Percentiles rank a stretch among this genome's conserved stretches.
Evolutionary conservation across 1,284 basidiomycete genomes (phyloP).

Genomic region (Meira miltonrushii): DNA sequence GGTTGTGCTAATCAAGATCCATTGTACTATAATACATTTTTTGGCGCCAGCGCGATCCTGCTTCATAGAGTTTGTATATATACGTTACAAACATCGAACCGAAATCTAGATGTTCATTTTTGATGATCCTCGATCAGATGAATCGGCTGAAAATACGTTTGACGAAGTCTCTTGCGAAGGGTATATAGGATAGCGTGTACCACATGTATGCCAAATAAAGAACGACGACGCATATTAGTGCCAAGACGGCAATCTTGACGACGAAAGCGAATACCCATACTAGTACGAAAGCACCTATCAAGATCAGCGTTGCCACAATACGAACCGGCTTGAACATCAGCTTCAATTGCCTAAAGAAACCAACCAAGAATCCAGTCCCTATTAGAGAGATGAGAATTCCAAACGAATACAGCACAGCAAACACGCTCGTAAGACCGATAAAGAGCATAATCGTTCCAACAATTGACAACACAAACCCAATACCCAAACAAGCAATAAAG

Average conservation of each 20-base stretch:
- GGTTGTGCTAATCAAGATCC: too few relatives aligned
- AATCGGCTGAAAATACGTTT: too few relatives aligned
- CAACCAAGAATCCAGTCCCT: conserved; percentile 55
- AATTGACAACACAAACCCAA: conserved; percentile 61
- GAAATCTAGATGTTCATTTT: too few relatives aligned
- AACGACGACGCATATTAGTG: conserved; percentile 39
- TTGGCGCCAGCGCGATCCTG: too few relatives aligned
- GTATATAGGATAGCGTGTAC: conserved; percentile 19
- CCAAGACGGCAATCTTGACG: conserved; percentile 24
- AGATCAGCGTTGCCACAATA: conserved; percentile 72
- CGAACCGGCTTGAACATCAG: conserved; percentile 92
- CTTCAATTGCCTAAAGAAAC: conserved; percentile 33
- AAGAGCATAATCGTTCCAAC: conserved; percentile 75
- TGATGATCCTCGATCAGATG: too few relatives aligned
- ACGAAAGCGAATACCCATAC: conserved; percentile 46
- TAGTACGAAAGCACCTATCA: conserved; percentile 58
- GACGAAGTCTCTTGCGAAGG: not conserved
- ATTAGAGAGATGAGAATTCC: conserved; percentile 76
- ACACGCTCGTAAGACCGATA: conserved; percentile 65
- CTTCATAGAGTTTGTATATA: too few relatives aligned
- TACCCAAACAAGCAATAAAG: conserved; percentile 55
- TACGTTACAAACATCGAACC: too few relatives aligned
- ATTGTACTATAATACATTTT: too few relatives aligned
- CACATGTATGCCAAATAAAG: conserved; percentile 29
- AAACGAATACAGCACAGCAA: conserved; percentile 77